Base-by-base conservation (phyloP, 345 rosid species). In the Gossypium anomalum region DNA sequence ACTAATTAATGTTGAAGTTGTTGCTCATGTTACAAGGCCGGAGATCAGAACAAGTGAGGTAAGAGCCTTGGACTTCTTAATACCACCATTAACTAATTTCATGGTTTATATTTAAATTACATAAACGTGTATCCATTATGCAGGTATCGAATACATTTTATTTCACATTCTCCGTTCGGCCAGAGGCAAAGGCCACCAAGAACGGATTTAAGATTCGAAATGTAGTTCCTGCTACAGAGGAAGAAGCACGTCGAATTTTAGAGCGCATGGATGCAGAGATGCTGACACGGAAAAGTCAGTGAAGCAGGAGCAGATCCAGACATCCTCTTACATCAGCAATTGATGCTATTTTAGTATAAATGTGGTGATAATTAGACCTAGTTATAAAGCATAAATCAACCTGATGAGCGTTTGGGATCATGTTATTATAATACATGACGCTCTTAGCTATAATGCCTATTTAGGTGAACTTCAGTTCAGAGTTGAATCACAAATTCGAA, bases 1-100 rank as follows among this genome's bases (percentile, higher is more conserved):
- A 15, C 82, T 91, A 43, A 90, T 95, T 38, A 88, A 79, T 61
- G 84, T 95, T 17, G 99, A 95, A 86, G 99, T 91, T 67, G 96
- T 92, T 66, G 99, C 99, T 48, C 98, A 95, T 84, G 99, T 92
- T 79, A 90, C 97, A n/a, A 87, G 92, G 72, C 97, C 98, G n/a
- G 98, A 95, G 87, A 77, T 95, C 55, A 88, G 96, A 76, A 86
- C 94, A 22, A 89, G 97, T 45, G 97, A 95, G 97, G 99, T 91
- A 80, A 7, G 64, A 70, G 38, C 61, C 48, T 9, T 43, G 47
- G 27, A 22, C 48, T 66, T 41, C 78, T 57, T 7, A 19, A 47
- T 69, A 66, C 34, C 52, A 41, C 56, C 44, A 34, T 69, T 51
- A 19, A 1, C n/a, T 49, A 38, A 41, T 41, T 78, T 57, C 67